Percentiles rank a stretch among this genome's conserved stretches.
Conservation (phyloP, 768 basidiomycete genomes). For the Exidia glandulosa region DNA sequence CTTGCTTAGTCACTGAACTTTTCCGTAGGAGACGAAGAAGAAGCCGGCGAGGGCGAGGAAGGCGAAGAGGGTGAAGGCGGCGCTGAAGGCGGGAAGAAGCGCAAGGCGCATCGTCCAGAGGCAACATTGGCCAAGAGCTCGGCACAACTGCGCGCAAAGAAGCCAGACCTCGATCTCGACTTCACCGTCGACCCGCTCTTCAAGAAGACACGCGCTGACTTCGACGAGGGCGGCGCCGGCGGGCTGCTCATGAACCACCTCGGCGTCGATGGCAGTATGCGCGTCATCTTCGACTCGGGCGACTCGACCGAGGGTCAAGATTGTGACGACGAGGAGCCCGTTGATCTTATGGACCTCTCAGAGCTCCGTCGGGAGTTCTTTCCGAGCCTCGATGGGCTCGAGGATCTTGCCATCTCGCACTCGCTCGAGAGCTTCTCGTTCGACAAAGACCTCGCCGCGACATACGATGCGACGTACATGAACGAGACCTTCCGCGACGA, state of each 20-base stretch:
- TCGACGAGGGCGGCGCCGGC: conserved; percentile 95
- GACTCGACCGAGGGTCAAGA: conserved; percentile 74
- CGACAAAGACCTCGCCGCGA: conserved; percentile 48
- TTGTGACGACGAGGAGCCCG: conserved; percentile 48
- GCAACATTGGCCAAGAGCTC: conserved; percentile 87
- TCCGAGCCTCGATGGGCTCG: conserved; percentile 51
- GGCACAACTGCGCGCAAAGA: conserved; percentile 74
- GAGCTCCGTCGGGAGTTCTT: conserved; percentile 62
- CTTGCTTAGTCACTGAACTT: not conserved
- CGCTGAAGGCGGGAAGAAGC: conserved; percentile 51
- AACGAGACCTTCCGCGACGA: conserved; percentile 32
- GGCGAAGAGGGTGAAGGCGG: conserved; percentile 59
- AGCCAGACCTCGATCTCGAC: conserved; percentile 68
- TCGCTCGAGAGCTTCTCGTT: conserved; percentile 79
- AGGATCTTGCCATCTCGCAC: conserved; percentile 65
- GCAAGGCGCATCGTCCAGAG: conserved; percentile 49
- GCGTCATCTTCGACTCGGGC: conserved; percentile 93
- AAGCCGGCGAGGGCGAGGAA: conserved; percentile 49
- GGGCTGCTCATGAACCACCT: conserved; percentile 97
- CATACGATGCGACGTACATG: conserved; percentile 55
- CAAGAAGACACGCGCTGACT: conserved; percentile 95
- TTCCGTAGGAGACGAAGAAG: conserved; percentile 34
- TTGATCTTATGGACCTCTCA: conserved; percentile 55
- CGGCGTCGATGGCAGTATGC: conserved; percentile 68
- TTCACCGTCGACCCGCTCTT: conserved; percentile 96